phyloP scores from a whole-genome alignment of 495 filamentous ascomycete genomes.

The Bacidia rubella region DNA sequence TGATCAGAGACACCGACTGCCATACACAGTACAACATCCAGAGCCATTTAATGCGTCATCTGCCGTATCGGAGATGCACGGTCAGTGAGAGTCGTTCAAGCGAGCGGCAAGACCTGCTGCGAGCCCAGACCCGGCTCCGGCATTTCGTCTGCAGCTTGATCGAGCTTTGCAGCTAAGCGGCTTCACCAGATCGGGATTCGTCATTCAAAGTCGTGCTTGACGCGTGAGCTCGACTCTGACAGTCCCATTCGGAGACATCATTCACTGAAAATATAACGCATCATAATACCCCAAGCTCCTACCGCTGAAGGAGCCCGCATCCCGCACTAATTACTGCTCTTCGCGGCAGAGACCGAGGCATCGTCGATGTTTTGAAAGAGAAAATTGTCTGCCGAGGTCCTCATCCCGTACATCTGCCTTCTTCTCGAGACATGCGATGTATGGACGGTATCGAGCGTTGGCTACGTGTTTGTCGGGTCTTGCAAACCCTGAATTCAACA shows the following conservation, averaged over 20 bases:
- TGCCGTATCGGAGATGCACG: slow-evolving; percentile 5
- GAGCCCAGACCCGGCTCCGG: background rate
- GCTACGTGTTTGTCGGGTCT: background rate
- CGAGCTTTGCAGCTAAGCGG: background rate
- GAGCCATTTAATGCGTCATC: background rate
- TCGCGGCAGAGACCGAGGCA: background rate
- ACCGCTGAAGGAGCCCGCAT: background rate
- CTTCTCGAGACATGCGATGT: background rate
- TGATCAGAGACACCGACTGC: no score
- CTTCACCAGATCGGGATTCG: no score
- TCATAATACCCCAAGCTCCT: background rate
- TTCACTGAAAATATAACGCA: no score
- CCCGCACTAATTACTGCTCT: background rate
- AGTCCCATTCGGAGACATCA: no score
- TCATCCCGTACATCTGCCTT: background rate
- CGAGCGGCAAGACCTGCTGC: background rate
- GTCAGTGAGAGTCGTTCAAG: background rate
- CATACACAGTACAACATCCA: no score
- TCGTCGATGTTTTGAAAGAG: background rate
- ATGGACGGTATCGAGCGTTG: background rate
- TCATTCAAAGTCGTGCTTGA: no score
- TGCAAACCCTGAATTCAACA: background rate
- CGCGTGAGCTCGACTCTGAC: no score
- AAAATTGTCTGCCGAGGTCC: background rate
- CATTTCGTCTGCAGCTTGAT: background rate